Percentiles rank a stretch among this genome's conserved stretches.
Conservation (phyloP, 768 basidiomycete genomes). For the Nevesoporus exiguus region DNA sequence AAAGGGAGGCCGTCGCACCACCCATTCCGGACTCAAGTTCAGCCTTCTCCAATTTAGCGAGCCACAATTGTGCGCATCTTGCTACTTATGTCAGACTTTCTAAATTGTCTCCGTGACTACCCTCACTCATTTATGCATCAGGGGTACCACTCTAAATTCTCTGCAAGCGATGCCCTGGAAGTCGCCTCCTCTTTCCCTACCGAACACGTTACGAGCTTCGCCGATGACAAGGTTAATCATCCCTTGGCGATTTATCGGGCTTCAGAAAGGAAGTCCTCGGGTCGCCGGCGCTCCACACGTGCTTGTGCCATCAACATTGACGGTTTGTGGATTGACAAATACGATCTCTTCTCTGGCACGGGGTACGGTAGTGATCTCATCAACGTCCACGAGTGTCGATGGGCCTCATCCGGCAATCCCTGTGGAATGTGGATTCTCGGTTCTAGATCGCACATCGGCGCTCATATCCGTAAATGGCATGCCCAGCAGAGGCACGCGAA, state of each 20-base stretch:
- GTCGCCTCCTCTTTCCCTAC: not conserved
- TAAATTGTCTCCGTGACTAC: too few relatives aligned
- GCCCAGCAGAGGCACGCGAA: not conserved
- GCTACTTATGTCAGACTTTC: too few relatives aligned
- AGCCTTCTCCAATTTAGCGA: too few relatives aligned
- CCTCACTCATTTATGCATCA: too few relatives aligned
- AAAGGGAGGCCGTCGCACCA: too few relatives aligned
- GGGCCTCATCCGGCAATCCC: not conserved
- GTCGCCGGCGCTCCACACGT: not conserved
- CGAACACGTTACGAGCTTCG: not conserved
- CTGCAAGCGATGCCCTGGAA: too few relatives aligned
- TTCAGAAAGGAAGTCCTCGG: not conserved
- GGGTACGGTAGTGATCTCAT: not conserved
- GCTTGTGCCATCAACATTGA: not conserved
- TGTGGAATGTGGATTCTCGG: constrained; percentile 14
- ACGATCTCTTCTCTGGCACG: not conserved
- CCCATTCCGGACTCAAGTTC: too few relatives aligned
- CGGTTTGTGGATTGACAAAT: constrained; percentile 5
- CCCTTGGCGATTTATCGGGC: not conserved
- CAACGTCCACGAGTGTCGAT: constrained; percentile 9
- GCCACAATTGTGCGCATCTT: too few relatives aligned
- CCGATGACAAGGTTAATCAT: not conserved
- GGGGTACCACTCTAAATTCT: too few relatives aligned
- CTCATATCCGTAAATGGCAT: constrained; percentile 11
- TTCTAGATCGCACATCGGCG: not conserved